Conservation (phyloP, 148 eudicot species). For the Spergularia bocconei region DNA sequence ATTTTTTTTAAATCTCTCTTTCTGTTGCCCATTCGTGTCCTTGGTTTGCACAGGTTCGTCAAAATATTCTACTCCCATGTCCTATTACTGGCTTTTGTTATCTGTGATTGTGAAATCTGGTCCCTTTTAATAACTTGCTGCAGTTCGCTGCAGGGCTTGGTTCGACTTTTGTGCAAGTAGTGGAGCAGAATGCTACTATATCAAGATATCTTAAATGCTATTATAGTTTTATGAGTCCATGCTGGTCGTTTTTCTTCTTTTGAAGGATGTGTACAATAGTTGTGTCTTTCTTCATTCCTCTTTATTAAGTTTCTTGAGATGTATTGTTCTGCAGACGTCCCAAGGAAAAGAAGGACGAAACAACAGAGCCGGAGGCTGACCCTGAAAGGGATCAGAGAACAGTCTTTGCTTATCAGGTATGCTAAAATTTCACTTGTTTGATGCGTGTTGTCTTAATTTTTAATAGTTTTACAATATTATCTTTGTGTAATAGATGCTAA, state of each 20-base stretch:
- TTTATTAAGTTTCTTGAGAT: slow-evolving; percentile 9
- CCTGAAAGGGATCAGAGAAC: slow-evolving; percentile 94
- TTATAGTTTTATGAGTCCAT: slow-evolving; percentile 17
- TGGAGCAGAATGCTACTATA: slow-evolving; percentile 44
- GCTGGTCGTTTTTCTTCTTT: slow-evolving; percentile 20
- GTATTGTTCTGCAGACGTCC: slow-evolving; percentile 48
- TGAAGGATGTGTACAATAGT: background rate
- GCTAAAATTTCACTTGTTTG: background rate
- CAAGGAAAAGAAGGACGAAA: slow-evolving; percentile 72
- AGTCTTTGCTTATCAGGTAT: slow-evolving; percentile 93
- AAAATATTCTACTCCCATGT: slow-evolving; percentile 11
- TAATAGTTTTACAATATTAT: background rate
- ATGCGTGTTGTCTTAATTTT: slow-evolving; percentile 1
- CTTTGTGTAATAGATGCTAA: background rate
- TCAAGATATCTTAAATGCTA: slow-evolving; percentile 32
- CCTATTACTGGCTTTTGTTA: slow-evolving; percentile 7
- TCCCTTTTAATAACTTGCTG: slow-evolving; percentile 38
- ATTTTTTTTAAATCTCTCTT: slow-evolving; percentile 1
- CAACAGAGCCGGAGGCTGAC: slow-evolving; percentile 63
- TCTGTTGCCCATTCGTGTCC: slow-evolving; percentile 27
- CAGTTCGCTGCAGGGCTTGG: slow-evolving; percentile 64
- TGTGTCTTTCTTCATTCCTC: background rate
- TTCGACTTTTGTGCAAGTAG: slow-evolving; percentile 39
- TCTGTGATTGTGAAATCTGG: slow-evolving; percentile 20
- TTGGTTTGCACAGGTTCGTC: slow-evolving; percentile 49